Base-by-base conservation (phyloP, 768 basidiomycete genomes). In the Ramaria rubella region DNA sequence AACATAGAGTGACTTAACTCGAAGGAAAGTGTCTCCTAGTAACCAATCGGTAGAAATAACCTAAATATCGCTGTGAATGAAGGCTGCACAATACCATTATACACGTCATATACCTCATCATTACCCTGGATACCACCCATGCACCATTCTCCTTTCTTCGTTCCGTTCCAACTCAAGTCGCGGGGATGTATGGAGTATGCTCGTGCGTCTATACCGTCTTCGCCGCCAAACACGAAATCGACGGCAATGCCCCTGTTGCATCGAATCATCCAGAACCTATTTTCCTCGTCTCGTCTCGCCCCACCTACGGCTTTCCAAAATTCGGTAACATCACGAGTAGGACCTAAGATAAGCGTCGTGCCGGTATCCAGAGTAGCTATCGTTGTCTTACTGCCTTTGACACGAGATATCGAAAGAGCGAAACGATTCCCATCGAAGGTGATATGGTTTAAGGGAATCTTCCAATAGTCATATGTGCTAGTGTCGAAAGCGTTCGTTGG, bases 311-410 rank as follows among this genome's bases (percentile, higher is more conserved):
- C 70, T 14, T 70, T 55, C 77, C 75, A 86, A 61, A 87, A 76
- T 5, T 76, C 72, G 4, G 71, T 68, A 38, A 83, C 80, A 56
- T 84, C 83, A 17, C 56, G 59, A 1, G 74, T 66, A 5, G 82
- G 82, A 4, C 79, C 81, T 5, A 82, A 71, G 24, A 82, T 72
- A 52, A 81, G 72, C 4, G 80, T 81, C 24, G 80, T 81, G 3
- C 83, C 83, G 24, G 82, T 82, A 63, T 86, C 85, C 26, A 85
- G 73, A 24, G 87, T 77, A 3, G 78, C 82, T 49, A 85, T 76
- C 0, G 76, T 74, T 1, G 69, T 61, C 12, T 67, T 48, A 23
- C 77, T 70, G 19, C 73, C 73, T 4, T 61, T 64, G 26, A 81
- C 69, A 54, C 74, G 73, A 15, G 82, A 81, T 15, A 63, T 55